phyloP scores from a whole-genome alignment of 2,329 filamentous ascomycete genomes.

The Diaporthe citrichinensis region DNA sequence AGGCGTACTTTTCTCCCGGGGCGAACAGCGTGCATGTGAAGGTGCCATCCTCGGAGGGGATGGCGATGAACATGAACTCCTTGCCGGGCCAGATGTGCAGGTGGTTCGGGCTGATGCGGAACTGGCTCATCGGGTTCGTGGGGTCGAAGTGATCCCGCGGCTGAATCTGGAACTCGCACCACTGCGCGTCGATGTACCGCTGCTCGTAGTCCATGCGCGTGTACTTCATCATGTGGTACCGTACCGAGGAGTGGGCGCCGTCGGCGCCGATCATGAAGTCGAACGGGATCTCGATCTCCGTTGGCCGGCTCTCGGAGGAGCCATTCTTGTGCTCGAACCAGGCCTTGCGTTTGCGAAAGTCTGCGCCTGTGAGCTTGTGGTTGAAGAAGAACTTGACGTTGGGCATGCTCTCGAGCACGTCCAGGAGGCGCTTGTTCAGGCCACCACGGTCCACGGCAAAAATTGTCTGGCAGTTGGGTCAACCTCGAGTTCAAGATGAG shows the following conservation, averaged over 20 bases:
- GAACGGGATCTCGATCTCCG: slow-evolving; percentile 87
- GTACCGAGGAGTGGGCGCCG: slow-evolving; percentile 90
- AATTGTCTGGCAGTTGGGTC: slow-evolving; percentile 71
- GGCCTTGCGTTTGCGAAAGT: slow-evolving; percentile 83
- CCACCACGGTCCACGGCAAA: slow-evolving; percentile 87
- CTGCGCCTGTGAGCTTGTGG: slow-evolving; percentile 91
- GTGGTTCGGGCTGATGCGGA: slow-evolving; percentile 90
- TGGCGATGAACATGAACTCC: slow-evolving; percentile 98
- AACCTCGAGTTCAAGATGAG: neutral
- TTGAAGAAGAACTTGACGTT: slow-evolving; percentile 96
- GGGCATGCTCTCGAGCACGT: slow-evolving; percentile 84
- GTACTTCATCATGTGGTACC: slow-evolving; percentile 97
- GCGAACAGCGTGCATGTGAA: slow-evolving; percentile 97
- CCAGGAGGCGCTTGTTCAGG: slow-evolving; percentile 86
- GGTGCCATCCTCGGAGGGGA: slow-evolving; percentile 86
- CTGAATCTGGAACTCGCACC: slow-evolving; percentile 94
- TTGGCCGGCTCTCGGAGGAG: slow-evolving; percentile 59
- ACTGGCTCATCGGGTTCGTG: slow-evolving; percentile 61
- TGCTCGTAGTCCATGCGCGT: slow-evolving; percentile 92
- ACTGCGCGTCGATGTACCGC: slow-evolving; percentile 95
- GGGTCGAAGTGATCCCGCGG: slow-evolving; percentile 56
- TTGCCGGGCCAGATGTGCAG: slow-evolving; percentile 97
- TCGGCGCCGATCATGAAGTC: slow-evolving; percentile 96
- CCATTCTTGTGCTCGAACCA: slow-evolving; percentile 81
- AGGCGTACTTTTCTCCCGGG: slow-evolving; percentile 76